These are phyloP conservation scores for Neoboletus subvelutipes DNA, from an alignment of 768 basidiomycete genomes.

Conservation along the genomic window DNA sequence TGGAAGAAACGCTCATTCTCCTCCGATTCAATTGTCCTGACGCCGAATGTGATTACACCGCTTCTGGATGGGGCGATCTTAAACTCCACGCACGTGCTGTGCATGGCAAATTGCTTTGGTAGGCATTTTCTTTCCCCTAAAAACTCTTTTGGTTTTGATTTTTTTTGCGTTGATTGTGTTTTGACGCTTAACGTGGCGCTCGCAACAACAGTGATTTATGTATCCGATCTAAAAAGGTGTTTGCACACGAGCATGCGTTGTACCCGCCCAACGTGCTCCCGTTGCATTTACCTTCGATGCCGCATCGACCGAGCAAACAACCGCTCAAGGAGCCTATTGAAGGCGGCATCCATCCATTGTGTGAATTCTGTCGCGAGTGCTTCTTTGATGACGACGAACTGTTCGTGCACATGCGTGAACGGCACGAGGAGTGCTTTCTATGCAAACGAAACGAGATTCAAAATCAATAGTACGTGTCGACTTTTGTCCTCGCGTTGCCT, in stretches of 20 bases:
- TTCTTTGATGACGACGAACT: conserved; percentile 93
- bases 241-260: conserved; percentile 89
- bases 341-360: conserved; percentile 74
- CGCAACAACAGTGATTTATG: conserved; percentile 73
- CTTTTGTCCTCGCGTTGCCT: background rate
- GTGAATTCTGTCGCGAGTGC: conserved; percentile 89
- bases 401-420: conserved; percentile 90
- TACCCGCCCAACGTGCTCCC: conserved; percentile 67
- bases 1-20: conserved; percentile 90
- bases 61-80: conserved; percentile 85
- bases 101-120: conserved; percentile 86
- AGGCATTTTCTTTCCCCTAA: background rate
- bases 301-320: conserved; percentile 40
- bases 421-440: conserved; percentile 95
- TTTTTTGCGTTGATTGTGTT: background rate
- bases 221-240: conserved; percentile 87
- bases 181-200: background rate
- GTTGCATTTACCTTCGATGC: conserved; percentile 75
- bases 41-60: conserved; percentile 77
- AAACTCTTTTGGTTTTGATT: background rate
- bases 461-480: conserved; percentile 77
- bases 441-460: conserved; percentile 80
- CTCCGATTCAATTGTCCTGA: conserved; percentile 95
- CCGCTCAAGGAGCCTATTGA: conserved; percentile 56
- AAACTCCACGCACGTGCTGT: conserved; percentile 76